Conservation (phyloP, 257 asterid genomes). For the Gentiana straminea region DNA sequence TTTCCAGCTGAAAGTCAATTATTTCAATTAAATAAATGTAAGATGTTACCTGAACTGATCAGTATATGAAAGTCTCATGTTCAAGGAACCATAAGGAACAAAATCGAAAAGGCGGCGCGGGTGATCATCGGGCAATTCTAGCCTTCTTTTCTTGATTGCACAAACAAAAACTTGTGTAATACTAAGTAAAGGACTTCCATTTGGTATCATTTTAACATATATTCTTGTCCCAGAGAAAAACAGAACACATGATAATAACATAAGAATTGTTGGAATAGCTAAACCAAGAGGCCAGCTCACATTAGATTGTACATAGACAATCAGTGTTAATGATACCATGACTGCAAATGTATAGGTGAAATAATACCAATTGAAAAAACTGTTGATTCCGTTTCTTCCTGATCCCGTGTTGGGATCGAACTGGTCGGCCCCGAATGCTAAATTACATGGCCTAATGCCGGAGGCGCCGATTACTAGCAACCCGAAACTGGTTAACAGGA, state of each 20-base stretch:
- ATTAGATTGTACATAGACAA: slow-evolving; percentile 19
- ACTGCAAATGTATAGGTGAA: slow-evolving; percentile 21
- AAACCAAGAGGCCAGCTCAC: slow-evolving; percentile 20
- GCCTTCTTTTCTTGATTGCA: slow-evolving; percentile 15
- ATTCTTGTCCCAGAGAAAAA: slow-evolving; percentile 21
- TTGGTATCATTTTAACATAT: slow-evolving; percentile 14
- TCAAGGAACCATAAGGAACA: slow-evolving; percentile 7
- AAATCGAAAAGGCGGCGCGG: slow-evolving; percentile 12
- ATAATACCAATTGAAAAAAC: slow-evolving; percentile 31
- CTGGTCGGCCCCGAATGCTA: slow-evolving; percentile 29
- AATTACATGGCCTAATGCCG: slow-evolving; percentile 24
- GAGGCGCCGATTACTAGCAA: slow-evolving; percentile 16
- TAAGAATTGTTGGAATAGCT: slow-evolving; percentile 16
- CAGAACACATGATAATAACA: slow-evolving; percentile 18
- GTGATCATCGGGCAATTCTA: slow-evolving; percentile 14
- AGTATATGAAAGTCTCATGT: slow-evolving; percentile 16
- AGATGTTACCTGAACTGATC: slow-evolving; percentile 20
- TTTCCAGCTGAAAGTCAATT: too few relatives aligned
- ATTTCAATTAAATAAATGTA: too few relatives aligned
- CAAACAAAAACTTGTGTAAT: slow-evolving; percentile 18
- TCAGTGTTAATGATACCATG: slow-evolving; percentile 16
- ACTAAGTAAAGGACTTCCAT: slow-evolving; percentile 26
- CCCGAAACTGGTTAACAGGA: slow-evolving; percentile 14
- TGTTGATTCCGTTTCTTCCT: slow-evolving; percentile 20
- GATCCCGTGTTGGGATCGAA: slow-evolving; percentile 21